Base-by-base conservation (phyloP, 1,284 basidiomycete genomes). In the Sanghuangporus sanghuang region DNA sequence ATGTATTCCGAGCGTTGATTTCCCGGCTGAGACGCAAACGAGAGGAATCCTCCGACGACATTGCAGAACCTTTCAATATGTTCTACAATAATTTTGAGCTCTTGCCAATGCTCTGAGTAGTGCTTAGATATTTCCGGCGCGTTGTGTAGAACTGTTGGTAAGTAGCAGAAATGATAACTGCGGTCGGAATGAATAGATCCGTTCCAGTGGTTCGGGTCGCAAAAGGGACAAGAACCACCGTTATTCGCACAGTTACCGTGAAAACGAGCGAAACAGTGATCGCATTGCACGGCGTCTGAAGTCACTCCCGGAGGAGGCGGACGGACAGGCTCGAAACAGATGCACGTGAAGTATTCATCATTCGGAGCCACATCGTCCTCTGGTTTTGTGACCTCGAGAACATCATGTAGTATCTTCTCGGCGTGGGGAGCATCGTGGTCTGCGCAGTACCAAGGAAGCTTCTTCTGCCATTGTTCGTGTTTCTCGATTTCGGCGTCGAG, bases 171-270 rank as follows among this genome's bases (percentile, higher is more conserved):
- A 70, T 92, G 89, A 83, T 85, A 93, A 68, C 79, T 89, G 57
- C 91, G 85, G 64, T 89, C 83, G 72, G 91, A 92, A 72, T 85
- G 84, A 62, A 92, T 86, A 6, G 86, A 81, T 35, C 90, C 90
- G 68, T 93, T 90, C 90, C 90, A 93, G 69, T 93, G 91, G 67
- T 91, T 87, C 68, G 92, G 90, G 67, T 93, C 90, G 69, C 90
- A 93, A 78, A 93, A 93, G 0, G 91, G 90, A 71, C 90, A 93
- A 7, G 90, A 93, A 42, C 90, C 90, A n/a, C 90, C 90, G 67
- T 87, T 91, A 67, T 86, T 86, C 11, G 90, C 90, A 68, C 90
- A 93, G 62, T 85, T 80, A 18, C 89, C 90, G 68, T 93, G 90
- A 75, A 93, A 93, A 59, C 90, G 79, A 50, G 90, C 91, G 71